Base-by-base conservation (phyloP, 441 rosid species). In the Adansonia madagascariensis region DNA sequence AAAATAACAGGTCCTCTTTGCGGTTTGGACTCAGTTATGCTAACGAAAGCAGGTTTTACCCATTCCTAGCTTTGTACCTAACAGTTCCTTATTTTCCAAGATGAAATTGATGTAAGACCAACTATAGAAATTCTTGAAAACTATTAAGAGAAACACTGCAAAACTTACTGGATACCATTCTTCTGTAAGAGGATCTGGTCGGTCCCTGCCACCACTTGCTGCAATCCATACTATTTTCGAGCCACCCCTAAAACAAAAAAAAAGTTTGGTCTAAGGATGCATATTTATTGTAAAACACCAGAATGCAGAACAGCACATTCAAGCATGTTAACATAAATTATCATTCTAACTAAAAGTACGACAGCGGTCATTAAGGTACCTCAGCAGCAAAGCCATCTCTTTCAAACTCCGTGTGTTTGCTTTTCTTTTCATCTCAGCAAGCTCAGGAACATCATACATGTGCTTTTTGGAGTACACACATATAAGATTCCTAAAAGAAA, bases 201-300 rank as follows among this genome's bases (percentile, higher is more conserved):
- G 98, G 82, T 96, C 99, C 78, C 98, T 91, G 70, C 99, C 99
- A 76, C 98, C 99, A 76, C 98, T 96, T 69, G 99, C 98, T 59
- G 99, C 94, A 82, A 96, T 94, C 99, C 98, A 96, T 71, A 96
- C 82, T 63, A 94, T 73, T 74, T 86, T 89, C 56, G 97, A 91
- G 27, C 98, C 99, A 76, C 88, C 88, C 92, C 98, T 95, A 83
- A 65, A 73, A 50, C 52, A 15, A 27, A 47, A 55, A 65, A 80
- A 50, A 66, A n/a, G 61, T 44, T 79, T 65, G 31, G 22, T 75
- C 27, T 78, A 18, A 80, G 60, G 68, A 39, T 72, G 27, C 27
- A 41, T 43, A 20, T 20, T 71, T 41, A 47, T 22, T 2, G 66
- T 57, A 15, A 20, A 73, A 17, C 31, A 43, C 35, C 20, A 35